Evolutionary conservation across 2,329 filamentous ascomycete species (phyloP), one percentile per base, ranked within the genome.

Genomic region (Neophaeococcomyces aloes): DNA sequence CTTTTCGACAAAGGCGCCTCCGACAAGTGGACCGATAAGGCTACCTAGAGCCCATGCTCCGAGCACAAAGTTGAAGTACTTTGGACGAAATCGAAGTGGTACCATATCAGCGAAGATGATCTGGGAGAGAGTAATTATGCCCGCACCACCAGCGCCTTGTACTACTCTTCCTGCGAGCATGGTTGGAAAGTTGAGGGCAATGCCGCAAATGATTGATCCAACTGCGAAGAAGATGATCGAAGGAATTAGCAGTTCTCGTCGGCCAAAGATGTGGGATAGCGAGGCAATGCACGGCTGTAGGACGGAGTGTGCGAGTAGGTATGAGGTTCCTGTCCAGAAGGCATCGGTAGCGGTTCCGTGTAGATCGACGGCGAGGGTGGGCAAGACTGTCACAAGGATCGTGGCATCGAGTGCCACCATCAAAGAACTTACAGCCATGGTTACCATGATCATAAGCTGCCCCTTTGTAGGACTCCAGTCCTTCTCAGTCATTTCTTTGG

Each of bases 241-340:
- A 0, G 56, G 46, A 8, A 72, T 57, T 34, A 72, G 61, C 38
- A 69, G 57, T 4, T 61, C 56, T 17, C 66, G 66, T 15, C 70
- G 66, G 2, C 69, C 71, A 45, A 75, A 71, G 15, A 70, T 63
- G 43, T 70, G 62, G 7, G 66, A 65, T 3, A 70, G 55, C 0
- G 62, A 57, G 1, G 64, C 64, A 42, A 64, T 63, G 38, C 67
- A 56, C 15, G 66, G 67, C 36, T 69, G 63, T 36, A 65, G 63
- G 23, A 65, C 61, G 11, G 55, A 72, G 40, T 69, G 72, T 4
- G 74, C 69, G 3, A 81, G 63, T 13, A 81, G 63, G 54, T 78
- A 81, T 19, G 72, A 72, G 7, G 77, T 79, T 1, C 76, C 78
- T 13, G 73, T 68, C 78, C 77, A 81, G 57, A 81, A 81, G 0